A percentile compares a stretch with the other conserved stretches of the same genome.
These are phyloP conservation scores for Collybia nuda DNA, from an alignment of 768 basidiomycete species.

Conservation along the genomic window DNA sequence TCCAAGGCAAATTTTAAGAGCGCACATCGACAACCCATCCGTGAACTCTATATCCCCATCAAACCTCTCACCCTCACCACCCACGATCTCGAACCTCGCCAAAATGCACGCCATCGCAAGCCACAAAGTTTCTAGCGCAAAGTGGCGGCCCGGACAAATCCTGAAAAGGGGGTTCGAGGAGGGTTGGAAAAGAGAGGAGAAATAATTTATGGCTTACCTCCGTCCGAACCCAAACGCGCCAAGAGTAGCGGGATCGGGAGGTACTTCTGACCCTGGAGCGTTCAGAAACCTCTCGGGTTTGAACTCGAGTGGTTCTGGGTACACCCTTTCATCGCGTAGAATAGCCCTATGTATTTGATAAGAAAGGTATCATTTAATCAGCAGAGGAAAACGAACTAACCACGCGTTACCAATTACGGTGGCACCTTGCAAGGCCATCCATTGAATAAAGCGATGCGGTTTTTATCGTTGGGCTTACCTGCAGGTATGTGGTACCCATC, in stretches of 20 bases:
- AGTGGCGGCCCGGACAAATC: too few species aligned
- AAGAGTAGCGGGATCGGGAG: slow-evolving; percentile 5
- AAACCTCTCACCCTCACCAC: too few species aligned
- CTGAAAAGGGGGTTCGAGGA: too few species aligned
- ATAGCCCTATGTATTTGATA: slow-evolving; percentile 16
- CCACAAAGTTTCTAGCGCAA: too few species aligned
- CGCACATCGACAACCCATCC: too few species aligned
- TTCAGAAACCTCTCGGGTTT: slow-evolving; percentile 19
- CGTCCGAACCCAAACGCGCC: slow-evolving; percentile 27
- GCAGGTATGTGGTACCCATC: slow-evolving; percentile 34
- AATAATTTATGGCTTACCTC: slow-evolving; percentile 7
- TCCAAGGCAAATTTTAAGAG: too few species aligned
- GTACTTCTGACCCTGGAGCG: slow-evolving; percentile 6
- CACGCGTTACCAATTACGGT: slow-evolving; percentile 21
- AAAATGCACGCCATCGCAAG: too few species aligned
- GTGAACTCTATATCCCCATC: too few species aligned
- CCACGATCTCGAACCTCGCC: too few species aligned
- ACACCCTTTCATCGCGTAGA: slow-evolving; percentile 10
- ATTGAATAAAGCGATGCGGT: too few species aligned
- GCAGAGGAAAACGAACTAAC: slow-evolving; percentile 9
- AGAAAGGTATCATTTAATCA: neutral
- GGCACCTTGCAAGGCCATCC: slow-evolving; percentile 7
- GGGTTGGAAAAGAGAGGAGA: too few species aligned
- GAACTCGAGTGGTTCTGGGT: slow-evolving; percentile 15
- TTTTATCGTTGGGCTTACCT: slow-evolving; percentile 6